phyloP scores from a whole-genome alignment of 2,329 filamentous ascomycete genomes.

The Delphinella strobiligena region DNA sequence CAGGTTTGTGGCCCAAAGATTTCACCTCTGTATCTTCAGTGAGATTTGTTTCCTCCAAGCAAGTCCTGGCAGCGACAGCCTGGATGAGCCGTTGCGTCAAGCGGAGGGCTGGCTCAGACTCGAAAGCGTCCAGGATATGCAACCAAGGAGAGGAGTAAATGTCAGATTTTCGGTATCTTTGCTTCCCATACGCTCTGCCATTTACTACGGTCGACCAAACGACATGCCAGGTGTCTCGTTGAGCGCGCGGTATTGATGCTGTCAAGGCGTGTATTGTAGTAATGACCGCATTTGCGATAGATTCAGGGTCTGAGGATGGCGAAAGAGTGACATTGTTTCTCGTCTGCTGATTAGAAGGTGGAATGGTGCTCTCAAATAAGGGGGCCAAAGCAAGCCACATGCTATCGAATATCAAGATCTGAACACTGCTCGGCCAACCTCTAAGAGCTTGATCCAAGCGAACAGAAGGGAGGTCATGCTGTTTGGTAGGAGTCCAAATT shows the following conservation, averaged over 20 bases:
- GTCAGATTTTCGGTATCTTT: background rate
- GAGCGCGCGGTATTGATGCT: constrained; percentile 1
- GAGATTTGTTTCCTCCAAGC: constrained; percentile 12
- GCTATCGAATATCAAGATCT: constrained; percentile 3
- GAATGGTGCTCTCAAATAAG: constrained; percentile 5
- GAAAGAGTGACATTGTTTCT: background rate
- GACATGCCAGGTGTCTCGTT: constrained; percentile 1
- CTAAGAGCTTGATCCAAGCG: constrained; percentile 1
- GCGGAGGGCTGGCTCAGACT: constrained; percentile 29
- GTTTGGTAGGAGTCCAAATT: background rate
- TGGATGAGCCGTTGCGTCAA: constrained; percentile 37
- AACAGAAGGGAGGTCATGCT: background rate
- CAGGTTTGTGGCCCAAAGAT: constrained; percentile 5
- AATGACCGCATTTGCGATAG: background rate
- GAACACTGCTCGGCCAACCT: background rate
- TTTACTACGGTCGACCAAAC: constrained; percentile 5
- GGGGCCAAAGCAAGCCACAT: constrained; percentile 6
- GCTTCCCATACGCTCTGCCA: constrained; percentile 8
- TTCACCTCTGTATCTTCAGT: background rate
- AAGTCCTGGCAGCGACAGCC: constrained; percentile 36
- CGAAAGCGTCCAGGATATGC: constrained; percentile 6
- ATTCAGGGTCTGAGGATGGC: background rate
- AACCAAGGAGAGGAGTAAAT: constrained; percentile 1
- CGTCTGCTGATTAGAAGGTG: background rate
- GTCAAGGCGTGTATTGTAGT: constrained; percentile 2